Evolutionary conservation across 441 rosid genomes (phyloP).

Genomic region (Populus tomentosa): DNA sequence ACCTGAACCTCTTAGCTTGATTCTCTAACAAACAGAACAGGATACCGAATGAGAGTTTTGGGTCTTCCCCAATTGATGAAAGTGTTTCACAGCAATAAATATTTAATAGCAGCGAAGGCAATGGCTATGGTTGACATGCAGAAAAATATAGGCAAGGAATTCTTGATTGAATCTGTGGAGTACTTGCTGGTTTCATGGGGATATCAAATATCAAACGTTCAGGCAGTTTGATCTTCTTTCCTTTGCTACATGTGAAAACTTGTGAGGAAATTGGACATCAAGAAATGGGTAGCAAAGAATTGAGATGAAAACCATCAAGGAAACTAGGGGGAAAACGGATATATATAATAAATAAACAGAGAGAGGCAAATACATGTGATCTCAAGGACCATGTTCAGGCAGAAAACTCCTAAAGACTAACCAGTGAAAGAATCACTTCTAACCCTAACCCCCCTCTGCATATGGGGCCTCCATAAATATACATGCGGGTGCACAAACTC

Average conservation of each 20-base stretch:
- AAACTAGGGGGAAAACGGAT: background rate
- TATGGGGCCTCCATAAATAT: background rate
- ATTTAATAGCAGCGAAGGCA: too few relatives aligned
- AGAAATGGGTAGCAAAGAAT: background rate
- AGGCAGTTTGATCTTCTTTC: background rate
- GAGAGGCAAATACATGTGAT: background rate
- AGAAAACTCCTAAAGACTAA: background rate
- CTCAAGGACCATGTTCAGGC: background rate
- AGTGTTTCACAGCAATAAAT: too few relatives aligned
- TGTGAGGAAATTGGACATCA: background rate
- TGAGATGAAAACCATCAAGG: background rate
- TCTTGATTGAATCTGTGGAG: too few relatives aligned
- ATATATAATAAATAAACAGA: background rate
- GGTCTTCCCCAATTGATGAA: too few relatives aligned
- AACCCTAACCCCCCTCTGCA: constrained; percentile 1
- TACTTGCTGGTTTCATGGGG: background rate
- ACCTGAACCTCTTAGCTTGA: too few relatives aligned
- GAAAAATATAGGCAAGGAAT: too few relatives aligned
- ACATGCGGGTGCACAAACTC: background rate
- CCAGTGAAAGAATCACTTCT: constrained; percentile 11
- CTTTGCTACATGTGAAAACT: background rate
- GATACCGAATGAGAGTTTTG: too few relatives aligned
- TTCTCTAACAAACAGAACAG: too few relatives aligned
- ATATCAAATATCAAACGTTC: background rate
- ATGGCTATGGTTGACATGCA: too few relatives aligned